phyloP scores from a whole-genome alignment of 441 rosid genomes.

The Eutrema salsugineum region DNA sequence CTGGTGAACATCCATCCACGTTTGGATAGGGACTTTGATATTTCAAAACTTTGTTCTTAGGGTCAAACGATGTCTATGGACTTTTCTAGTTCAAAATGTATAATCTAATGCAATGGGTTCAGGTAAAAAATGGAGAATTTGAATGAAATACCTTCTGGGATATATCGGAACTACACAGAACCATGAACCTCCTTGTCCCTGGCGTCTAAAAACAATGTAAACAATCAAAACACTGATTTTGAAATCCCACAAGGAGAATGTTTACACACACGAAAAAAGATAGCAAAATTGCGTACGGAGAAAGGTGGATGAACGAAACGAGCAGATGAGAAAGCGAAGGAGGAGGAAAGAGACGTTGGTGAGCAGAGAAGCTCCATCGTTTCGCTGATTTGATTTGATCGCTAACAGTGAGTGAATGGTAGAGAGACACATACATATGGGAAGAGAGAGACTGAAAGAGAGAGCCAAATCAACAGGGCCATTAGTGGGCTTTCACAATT shows the following conservation, averaged over 20 bases:
- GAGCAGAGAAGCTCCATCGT: conserved; percentile 48
- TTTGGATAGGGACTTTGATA: not conserved
- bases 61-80: not conserved
- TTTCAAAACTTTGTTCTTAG: not conserved
- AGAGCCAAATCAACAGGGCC: not conserved
- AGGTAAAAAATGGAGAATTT: not conserved
- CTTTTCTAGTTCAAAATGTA: not conserved
- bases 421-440: not conserved
- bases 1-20: not conserved
- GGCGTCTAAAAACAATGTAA: conserved; percentile 29
- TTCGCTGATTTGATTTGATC: conserved; percentile 9
- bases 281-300: conserved; percentile 32
- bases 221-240: not conserved
- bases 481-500: not conserved
- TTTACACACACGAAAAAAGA: not conserved
- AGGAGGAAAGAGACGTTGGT: conserved; percentile 51
- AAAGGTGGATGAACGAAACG: conserved; percentile 37
- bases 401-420: conserved; percentile 27
- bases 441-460: not conserved
- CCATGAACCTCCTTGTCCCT: conserved; percentile 36
- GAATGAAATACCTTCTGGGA: conserved; percentile 48
- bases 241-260: not conserved
- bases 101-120: conserved; percentile 1
- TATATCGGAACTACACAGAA: conserved; percentile 46
- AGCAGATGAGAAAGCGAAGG: conserved; percentile 46